Base-by-base conservation (phyloP, 306 rosid genomes). In the Begonia masoniana region DNA sequence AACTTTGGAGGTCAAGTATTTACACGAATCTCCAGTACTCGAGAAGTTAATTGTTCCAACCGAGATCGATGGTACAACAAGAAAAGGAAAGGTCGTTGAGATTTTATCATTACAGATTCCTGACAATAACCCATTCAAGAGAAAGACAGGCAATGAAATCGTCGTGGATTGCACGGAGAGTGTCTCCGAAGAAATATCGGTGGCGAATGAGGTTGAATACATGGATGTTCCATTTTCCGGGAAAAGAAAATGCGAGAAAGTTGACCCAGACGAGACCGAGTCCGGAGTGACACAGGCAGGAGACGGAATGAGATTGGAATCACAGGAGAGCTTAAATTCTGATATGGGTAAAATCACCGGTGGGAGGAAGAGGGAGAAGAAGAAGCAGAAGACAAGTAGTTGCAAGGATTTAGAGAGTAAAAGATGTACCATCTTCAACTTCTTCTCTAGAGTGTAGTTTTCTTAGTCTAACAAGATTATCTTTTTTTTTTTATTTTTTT, bases 111-210 rank as follows among this genome's bases (percentile, higher is more conserved):
- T 74, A 39, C 81, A 67, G 83, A 71, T 73, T 74, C 87, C 85
- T 13, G 65, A 66, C 68, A 82, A 81, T 82, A 91, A 91, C 41
- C 97, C 97, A 48, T 91, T 91, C 69, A 80, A 60, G 82, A 76
- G 76, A 62, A 76, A 54, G 61, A 70, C 65, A 68, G 58, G 48
- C 0, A 69, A 74, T 51, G 92, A 76, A 48, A 50, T 15, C 53
- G 54, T 42, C 31, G 57, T 64, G n/a, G 61, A 63, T 63, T 72
- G 51, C 50, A 43, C 42, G 31, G 60, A 50, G 15, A 66, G 73
- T 46, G 63, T 36, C 17, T 15, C 53, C 51, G 79, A 65, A 63
- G 59, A 71, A 39, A 56, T 63, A 63, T 62, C 55, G 36, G 14
- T 47, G 56, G 55, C 31, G 45, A 67, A 51, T 60, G 73, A 55